phyloP scores from a whole-genome alignment of 2,329 filamentous ascomycete genomes.

The Fusarium newnesense region DNA sequence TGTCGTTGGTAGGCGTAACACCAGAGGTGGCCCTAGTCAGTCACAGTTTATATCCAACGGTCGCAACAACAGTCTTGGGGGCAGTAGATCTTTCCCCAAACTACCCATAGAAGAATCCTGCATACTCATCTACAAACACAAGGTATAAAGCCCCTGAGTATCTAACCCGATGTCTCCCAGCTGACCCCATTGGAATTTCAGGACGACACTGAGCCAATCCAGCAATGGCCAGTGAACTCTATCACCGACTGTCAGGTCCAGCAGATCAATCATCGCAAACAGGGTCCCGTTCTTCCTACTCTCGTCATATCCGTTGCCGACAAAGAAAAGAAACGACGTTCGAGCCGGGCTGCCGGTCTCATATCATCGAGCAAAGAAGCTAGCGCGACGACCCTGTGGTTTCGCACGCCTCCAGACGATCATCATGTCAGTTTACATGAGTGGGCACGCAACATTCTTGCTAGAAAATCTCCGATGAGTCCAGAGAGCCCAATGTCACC shows the following conservation, averaged over 20 bases:
- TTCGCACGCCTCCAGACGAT: slow-evolving; percentile 65
- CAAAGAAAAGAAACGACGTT: slow-evolving; percentile 71
- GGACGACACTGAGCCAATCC: slow-evolving; percentile 64
- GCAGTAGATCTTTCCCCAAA: slow-evolving; percentile 50
- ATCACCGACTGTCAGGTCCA: slow-evolving; percentile 69
- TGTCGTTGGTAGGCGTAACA: slow-evolving; percentile 58
- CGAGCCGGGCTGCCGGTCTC: slow-evolving; percentile 69
- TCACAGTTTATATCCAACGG: slow-evolving; percentile 54
- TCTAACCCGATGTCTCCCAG: background rate
- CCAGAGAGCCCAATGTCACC: slow-evolving; percentile 65
- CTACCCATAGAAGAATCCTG: slow-evolving; percentile 56
- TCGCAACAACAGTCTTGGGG: slow-evolving; percentile 51
- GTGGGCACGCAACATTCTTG: slow-evolving; percentile 66
- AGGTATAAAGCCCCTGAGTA: slow-evolving; percentile 52
- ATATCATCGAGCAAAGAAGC: slow-evolving; percentile 62
- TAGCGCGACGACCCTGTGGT: slow-evolving; percentile 62
- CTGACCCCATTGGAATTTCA: slow-evolving; percentile 30
- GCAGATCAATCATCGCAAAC: slow-evolving; percentile 69
- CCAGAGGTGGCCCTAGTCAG: slow-evolving; percentile 48
- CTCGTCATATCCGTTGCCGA: slow-evolving; percentile 68
- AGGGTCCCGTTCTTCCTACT: slow-evolving; percentile 68
- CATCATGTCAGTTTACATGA: slow-evolving; percentile 64
- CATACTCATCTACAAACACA: slow-evolving; percentile 66
- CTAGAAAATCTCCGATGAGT: slow-evolving; percentile 56
- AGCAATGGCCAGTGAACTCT: slow-evolving; percentile 63